Evolutionary conservation across 768 basidiomycete species (phyloP), one percentile per base, ranked within the genome.

Genomic region (Crassisporium funariophilum): DNA sequence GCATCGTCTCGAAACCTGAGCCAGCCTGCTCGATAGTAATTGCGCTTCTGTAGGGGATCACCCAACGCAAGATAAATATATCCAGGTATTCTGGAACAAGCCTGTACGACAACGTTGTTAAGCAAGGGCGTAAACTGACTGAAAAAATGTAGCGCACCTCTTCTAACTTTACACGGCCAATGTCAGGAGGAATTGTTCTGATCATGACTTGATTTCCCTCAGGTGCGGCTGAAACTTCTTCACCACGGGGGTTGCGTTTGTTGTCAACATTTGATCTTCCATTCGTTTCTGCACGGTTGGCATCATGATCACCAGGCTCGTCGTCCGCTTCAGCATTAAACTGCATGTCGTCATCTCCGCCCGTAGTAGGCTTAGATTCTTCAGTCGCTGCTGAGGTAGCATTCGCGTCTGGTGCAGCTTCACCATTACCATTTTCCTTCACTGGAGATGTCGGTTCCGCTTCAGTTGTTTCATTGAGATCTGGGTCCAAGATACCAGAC

Each of bases 11-110:
- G 72, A 63, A 95, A 97, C 53, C 83, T 83, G 49, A 97, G 74
- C 94, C 95, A 98, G 10, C 92, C 95, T 1, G 93, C 91, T 23
- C 95, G 89, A 62, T 95, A 93, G 64, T 89, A 98, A 57, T 89
- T 90, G 49, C 92, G 84, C 69, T 95, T 95, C 65, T 92, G 90
- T 33, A 91, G 69, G 8, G 95, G 95, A 54, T 98, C 95, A 20
- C 91, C 92, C 0, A 98, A 70, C 7, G 93, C 93, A 12, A 98
- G 79, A 66, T 95, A 88, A 37, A 90, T 73, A 63, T 85, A 98
- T 2, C 94, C 95, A 4, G 86, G 78, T 44, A 91, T 73, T 56
- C 81, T 83, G 47, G 76, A 71, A 59, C 88, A 89, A 27, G 86
- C 81, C 95, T 97, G 52, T 1, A 23, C 10, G 23, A 44, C 24